These are phyloP conservation scores for Eimeria praecox DNA, from an alignment of 169 alveolate species.

Conservation along the genomic window DNA sequence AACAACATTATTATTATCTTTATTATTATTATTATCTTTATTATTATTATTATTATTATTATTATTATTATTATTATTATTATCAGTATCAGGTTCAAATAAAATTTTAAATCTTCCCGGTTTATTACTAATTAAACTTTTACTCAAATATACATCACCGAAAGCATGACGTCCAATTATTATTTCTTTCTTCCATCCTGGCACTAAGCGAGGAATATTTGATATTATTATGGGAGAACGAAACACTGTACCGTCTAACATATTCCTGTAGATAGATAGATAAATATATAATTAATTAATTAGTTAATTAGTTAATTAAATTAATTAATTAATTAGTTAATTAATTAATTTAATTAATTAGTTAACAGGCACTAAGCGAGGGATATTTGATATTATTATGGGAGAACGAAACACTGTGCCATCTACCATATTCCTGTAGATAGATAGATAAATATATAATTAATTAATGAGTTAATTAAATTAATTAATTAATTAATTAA, in stretches of 20 bases:
- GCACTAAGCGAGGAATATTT: conserved; percentile 96
- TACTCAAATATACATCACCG: conserved; percentile 98
- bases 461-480: no score
- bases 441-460: no score
- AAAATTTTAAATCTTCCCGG: conserved; percentile 80
- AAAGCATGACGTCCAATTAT: conserved; percentile 97
- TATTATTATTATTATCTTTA: no score
- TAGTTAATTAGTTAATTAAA: no score
- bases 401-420: conserved; percentile 99
- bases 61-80: no score
- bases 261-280: no score
- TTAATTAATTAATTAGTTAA: no score
- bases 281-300: no score
- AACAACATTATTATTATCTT: no score
- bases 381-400: conserved; percentile 93
- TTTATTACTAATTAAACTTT: conserved; percentile 82
- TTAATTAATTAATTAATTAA: no score
- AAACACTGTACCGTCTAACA: conserved; percentile 97
- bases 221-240: conserved; percentile 97
- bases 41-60: no score
- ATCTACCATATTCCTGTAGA: conserved; percentile 95
- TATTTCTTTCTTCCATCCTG: conserved; percentile 93
- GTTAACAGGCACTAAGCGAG: conserved; percentile 96
- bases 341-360: no score
- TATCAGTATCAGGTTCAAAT: conserved; percentile 23